Base-by-base conservation (phyloP, 1,284 basidiomycete species). In the Ustilago loliicola region DNA sequence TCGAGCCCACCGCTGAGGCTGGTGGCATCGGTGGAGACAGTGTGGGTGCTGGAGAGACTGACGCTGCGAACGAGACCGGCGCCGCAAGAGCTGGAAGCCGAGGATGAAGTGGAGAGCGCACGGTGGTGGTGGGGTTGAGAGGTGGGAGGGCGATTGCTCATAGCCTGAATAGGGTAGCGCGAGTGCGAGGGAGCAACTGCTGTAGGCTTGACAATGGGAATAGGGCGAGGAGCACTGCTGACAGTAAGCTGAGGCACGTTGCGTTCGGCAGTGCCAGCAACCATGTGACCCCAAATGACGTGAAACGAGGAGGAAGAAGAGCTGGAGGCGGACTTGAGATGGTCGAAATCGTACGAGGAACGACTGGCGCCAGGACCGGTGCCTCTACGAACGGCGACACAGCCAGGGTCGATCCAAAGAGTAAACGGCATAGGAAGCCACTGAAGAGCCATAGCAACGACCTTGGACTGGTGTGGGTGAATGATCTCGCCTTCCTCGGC, bases 381-480 rank as follows among this genome's bases (percentile, higher is more conserved):
- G 23, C 80, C 81, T 11, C 55, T 29, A 4, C 81, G 59, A 21
- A 80, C 60, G n/a, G 81, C 75, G 15, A 83, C 81, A 56, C 81
- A 83, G 48, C 76, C 75, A 6, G 81, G 80, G 57, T 83, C 81
- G 57, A 83, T 75, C 81, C 81, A 83, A 11, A 83, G 61, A 1
- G 80, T 83, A 57, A 80, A 81, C 11, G 59, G 29, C 15, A 42
- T 6, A 2, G 68, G 69, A 7, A 80, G 62, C 76, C 71, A 79
- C 5, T 60, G n/a, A 6, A 74, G 51, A 10, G 72, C 76, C 2
- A 79, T 55, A 13, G 56, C 42, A 2, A 67, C 62, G 13, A 63
- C 65, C 19, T 54, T 61, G 30, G 53, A 19, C 21, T 67, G 58
- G 4, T 61, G 38, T 19, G 55, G 65, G 15, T 30, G 60, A 25